phyloP scores from a whole-genome alignment of 305 asterid species.

The Rubia balearica region DNA sequence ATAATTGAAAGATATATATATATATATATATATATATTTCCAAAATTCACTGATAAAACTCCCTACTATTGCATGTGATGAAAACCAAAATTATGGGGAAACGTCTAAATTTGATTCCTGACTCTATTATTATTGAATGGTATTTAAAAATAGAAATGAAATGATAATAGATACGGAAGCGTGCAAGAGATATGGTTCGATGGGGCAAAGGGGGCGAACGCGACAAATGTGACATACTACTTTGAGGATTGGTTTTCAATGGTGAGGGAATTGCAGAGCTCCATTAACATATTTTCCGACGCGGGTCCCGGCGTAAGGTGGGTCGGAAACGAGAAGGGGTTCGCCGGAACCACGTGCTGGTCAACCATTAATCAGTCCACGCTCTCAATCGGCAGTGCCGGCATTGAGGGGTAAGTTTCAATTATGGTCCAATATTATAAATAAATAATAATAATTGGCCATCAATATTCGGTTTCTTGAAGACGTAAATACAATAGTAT shows the following conservation, averaged over 20 bases:
- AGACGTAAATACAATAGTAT: no score
- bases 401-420: conserved; percentile 38
- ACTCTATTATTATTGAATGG: background rate
- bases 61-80: background rate
- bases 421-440: background rate
- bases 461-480: background rate
- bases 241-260: conserved; percentile 79
- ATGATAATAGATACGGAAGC: conserved; percentile 49
- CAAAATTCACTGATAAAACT: no score
- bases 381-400: conserved; percentile 66
- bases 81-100: background rate
- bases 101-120: background rate
- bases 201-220: conserved; percentile 81
- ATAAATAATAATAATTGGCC: background rate
- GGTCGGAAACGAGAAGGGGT: conserved; percentile 84
- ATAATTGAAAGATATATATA: no score
- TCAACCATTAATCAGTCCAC: conserved; percentile 75
- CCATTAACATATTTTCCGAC: conserved; percentile 83
- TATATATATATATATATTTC: no score
- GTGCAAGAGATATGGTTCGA: conserved; percentile 88
- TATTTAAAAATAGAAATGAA: no score
- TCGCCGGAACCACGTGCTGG: conserved; percentile 77
- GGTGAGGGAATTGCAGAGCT: conserved; percentile 75
- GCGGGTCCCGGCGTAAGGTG: conserved; percentile 88
- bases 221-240: conserved; percentile 71